Conservation (phyloP, 192 early-diverging fungal species). For the Backusella mclennaniae region DNA sequence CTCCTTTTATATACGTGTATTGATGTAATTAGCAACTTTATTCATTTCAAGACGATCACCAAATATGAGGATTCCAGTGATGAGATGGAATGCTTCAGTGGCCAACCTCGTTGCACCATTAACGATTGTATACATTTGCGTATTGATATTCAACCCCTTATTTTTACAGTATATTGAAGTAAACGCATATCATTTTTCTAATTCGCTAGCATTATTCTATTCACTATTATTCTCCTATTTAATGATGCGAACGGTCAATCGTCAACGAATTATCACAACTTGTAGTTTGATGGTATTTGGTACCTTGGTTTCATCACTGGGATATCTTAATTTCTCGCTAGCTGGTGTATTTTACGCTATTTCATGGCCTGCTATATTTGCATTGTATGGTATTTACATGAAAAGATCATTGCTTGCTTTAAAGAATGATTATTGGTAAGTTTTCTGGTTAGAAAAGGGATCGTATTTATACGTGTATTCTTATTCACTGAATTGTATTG, state of each 20-base stretch:
- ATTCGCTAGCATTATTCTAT: conserved; percentile 60
- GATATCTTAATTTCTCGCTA: conserved; percentile 59
- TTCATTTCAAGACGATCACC: conserved; percentile 21
- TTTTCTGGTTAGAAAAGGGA: not conserved
- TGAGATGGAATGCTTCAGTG: conserved; percentile 46
- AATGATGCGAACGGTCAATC: conserved; percentile 46
- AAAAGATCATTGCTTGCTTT: conserved; percentile 44
- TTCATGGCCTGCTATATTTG: conserved; percentile 54
- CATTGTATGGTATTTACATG: conserved; percentile 61
- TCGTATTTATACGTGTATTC: not conserved
- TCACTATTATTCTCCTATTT: conserved; percentile 55
- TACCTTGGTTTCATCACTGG: conserved; percentile 54
- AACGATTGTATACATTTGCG: conserved; percentile 56
- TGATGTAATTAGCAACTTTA: conserved; percentile 24
- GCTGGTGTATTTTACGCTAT: conserved; percentile 52
- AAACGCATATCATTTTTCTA: conserved; percentile 60
- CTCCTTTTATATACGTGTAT: conserved; percentile 19
- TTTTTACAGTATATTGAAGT: conserved; percentile 63
- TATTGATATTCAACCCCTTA: conserved; percentile 58
- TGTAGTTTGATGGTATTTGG: conserved; percentile 53
- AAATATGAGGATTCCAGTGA: conserved; percentile 41
- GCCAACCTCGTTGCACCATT: conserved; percentile 47
- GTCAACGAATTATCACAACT: conserved; percentile 37
- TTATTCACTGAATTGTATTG: not conserved
- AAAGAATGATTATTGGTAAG: conserved; percentile 1